phyloP scores from a whole-genome alignment of 2,329 filamentous ascomycete species.

The Penicillium sp. region DNA sequence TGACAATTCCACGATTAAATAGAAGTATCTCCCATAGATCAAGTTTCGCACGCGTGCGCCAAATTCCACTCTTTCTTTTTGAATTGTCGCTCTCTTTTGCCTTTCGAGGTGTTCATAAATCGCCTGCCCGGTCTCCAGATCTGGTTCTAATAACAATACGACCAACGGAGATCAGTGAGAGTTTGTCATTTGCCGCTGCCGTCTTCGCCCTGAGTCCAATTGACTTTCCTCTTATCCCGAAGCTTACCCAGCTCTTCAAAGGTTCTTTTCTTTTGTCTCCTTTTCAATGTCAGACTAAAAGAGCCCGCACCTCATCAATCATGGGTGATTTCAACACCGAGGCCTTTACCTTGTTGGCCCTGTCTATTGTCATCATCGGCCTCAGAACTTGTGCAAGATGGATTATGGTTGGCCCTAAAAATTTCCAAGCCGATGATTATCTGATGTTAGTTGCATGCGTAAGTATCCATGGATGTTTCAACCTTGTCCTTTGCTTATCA shows the following conservation, averaged over 20 bases:
- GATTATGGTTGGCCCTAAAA: constrained; percentile 48
- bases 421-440: constrained; percentile 61
- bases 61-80: not conserved
- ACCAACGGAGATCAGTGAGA: constrained; percentile 5
- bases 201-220: not conserved
- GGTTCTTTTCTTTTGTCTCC: not conserved
- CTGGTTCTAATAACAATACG: constrained; percentile 24
- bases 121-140: constrained; percentile 16
- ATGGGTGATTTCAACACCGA: constrained; percentile 44
- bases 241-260: constrained; percentile 7
- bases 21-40: not conserved
- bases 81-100: constrained; percentile 1
- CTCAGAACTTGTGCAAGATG: constrained; percentile 55
- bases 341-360: constrained; percentile 53
- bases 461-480: constrained; percentile 21
- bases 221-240: constrained; percentile 18
- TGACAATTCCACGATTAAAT: not conserved
- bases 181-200: constrained; percentile 5
- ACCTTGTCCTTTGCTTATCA: not conserved
- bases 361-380: constrained; percentile 53
- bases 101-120: constrained; percentile 18
- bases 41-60: not conserved
- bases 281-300: not conserved
- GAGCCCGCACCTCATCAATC: not conserved
- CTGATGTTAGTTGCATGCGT: constrained; percentile 59